These are phyloP conservation scores for Rhinocladiella mackenziei DNA, from an alignment of 2,329 filamentous ascomycete genomes.

Conservation along the genomic window DNA sequence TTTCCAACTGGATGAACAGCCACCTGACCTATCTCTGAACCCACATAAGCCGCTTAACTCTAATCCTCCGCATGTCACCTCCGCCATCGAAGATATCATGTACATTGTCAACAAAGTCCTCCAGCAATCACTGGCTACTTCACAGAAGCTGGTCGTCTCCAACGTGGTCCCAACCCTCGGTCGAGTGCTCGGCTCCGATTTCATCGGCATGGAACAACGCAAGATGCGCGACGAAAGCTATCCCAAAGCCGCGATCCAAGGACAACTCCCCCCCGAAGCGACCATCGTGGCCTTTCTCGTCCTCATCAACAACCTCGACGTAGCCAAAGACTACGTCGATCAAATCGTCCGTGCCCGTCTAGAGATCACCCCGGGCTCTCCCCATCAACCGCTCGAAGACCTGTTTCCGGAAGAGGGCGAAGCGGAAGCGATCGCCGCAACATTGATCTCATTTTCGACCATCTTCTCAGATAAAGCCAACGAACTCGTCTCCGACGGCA, in stretches of 20 bases:
- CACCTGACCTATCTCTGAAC: constrained; percentile 72
- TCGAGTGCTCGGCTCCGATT: constrained; percentile 79
- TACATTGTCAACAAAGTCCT: constrained; percentile 95
- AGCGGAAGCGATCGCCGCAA: constrained; percentile 62
- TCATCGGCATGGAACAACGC: constrained; percentile 92
- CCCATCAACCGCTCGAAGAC: constrained; percentile 36
- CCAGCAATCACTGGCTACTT: constrained; percentile 79
- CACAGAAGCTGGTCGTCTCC: constrained; percentile 71
- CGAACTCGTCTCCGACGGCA: constrained; percentile 78
- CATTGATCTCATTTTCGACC: constrained; percentile 56
- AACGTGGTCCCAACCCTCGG: constrained; percentile 74
- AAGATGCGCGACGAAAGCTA: constrained; percentile 98
- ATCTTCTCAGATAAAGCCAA: constrained; percentile 72
- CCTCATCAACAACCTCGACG: constrained; percentile 91
- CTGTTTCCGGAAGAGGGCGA: constrained; percentile 78
- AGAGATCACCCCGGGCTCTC: constrained; percentile 41
- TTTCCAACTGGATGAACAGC: constrained; percentile 91
- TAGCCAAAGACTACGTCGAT: constrained; percentile 83
- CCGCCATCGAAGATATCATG: constrained; percentile 97
- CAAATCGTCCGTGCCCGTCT: constrained; percentile 75
- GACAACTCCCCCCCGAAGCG: constrained; percentile 79
- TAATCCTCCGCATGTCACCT: constrained; percentile 86
- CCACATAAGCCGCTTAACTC: constrained; percentile 66
- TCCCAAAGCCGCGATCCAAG: constrained; percentile 72
- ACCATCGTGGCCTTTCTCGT: constrained; percentile 86